Base-by-base conservation (phyloP, 495 filamentous ascomycete species). In the Penicillium desertorum region DNA sequence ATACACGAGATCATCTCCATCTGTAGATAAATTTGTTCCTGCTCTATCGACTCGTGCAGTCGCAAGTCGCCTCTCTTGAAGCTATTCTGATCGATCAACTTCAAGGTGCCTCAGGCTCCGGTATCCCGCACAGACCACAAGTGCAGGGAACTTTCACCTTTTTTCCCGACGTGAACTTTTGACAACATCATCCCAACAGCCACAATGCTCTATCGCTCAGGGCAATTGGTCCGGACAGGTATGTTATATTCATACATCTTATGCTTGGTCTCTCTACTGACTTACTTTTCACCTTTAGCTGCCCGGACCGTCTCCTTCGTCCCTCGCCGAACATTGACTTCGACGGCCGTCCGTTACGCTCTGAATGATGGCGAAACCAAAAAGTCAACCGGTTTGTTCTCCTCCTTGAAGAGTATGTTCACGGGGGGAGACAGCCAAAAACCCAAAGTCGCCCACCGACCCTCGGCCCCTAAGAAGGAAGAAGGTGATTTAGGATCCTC, bases 201-300 rank as follows among this genome's bases (percentile, higher is more conserved):
- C 65, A 70, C 72, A 66, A 73, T 76, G 71, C 52, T 75, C 29
- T 63, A 68, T 58, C 67, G 64, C 22, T 76, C 72, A 56, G 74
- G 76, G 62, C 74, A 72, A 60, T 59, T 79, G 56, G 60, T 75
- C 61, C 73, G 74, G 57, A 64, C 72, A 57, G 69, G 76, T 79
- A 61, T 57, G 68, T 64, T 22, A 42, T 32, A 1, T 2, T 5
- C 10, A 17, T 11, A 20, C 19, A 7, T 12, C 4, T n/a, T 37
- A 1, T 29, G 8, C 4, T 30, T 41, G 27, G 25, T 1, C 45
- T 47, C n/a, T 1, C 7, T 34, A 32, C 47, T 36, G n/a, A 47
- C 46, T 25, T 46, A 43, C 34, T 45, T 49, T 30, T 22, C 56
- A 41, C 42, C 45, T 44, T 54, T 27, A 65, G 63, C 65, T 62